A percentile compares a stretch with the other conserved stretches of the same genome.
These are phyloP conservation scores for Penicillium sp. DNA, from an alignment of 2,329 filamentous ascomycete species.

Conservation along the genomic window DNA sequence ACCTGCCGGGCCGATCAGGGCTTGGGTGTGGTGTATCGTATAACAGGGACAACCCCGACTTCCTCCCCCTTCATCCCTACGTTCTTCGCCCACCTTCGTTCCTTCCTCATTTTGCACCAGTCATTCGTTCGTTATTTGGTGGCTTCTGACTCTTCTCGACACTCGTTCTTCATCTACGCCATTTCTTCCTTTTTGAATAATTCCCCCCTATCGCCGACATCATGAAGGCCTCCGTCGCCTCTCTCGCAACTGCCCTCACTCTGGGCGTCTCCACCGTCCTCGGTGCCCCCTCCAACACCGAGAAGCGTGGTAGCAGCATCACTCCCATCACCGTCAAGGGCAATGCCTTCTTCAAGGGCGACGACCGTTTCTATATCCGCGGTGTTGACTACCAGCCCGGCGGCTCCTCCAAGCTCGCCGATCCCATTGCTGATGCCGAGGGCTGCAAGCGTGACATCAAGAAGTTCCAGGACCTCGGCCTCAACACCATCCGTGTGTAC, in stretches of 20 bases:
- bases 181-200: not conserved
- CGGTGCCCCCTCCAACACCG: slow-evolving; percentile 40
- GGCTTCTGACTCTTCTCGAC: not conserved
- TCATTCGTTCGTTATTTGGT: slow-evolving; percentile 15
- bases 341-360: slow-evolving; percentile 65
- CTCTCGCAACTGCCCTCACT: slow-evolving; percentile 48
- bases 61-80: slow-evolving; percentile 19
- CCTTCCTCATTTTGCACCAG: slow-evolving; percentile 24
- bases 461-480: slow-evolving; percentile 78
- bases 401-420: slow-evolving; percentile 61
- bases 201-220: not conserved
- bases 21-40: not conserved
- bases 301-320: slow-evolving; percentile 44
- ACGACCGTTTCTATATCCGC: slow-evolving; percentile 55
- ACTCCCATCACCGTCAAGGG: slow-evolving; percentile 62
- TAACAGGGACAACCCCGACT: slow-evolving; percentile 3
- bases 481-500: slow-evolving; percentile 93
- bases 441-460: slow-evolving; percentile 76
- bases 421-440: slow-evolving; percentile 71
- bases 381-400: slow-evolving; percentile 65
- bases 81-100: slow-evolving; percentile 17
- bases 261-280: slow-evolving; percentile 48
- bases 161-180: slow-evolving; percentile 7
- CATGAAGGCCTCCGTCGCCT: slow-evolving; percentile 55
- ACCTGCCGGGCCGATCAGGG: not conserved